Evolutionary conservation across 2,329 filamentous ascomycete genomes (phyloP), one percentile per base, ranked within the genome.

Genomic region (Ophiostoma tasmaniense): DNA sequence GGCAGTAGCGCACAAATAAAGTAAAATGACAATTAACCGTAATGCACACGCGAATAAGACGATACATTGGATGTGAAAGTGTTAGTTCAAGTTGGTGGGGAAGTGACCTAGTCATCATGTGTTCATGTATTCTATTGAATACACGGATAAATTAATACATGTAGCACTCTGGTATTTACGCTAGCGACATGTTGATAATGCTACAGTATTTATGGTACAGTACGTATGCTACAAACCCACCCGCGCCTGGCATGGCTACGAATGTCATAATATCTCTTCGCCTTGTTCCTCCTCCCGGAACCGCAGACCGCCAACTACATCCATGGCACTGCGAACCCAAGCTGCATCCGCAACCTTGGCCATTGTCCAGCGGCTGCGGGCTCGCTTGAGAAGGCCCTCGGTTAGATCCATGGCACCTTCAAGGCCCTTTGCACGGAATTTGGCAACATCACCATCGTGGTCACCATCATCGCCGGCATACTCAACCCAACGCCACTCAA

Each of bases 401-500:
- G 96, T 93, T 68, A 93, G 90, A 61, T 88, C 83, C 80, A 90
- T 90, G 7, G 92, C 93, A 0, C 91, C 92, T 50, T 88, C 83
- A 67, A 96, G 84, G 1, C 85, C 89, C 66, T 81, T 82, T 6
- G 85, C 87, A 69, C 85, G 85, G 72, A 89, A 88, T 71, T 85
- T 88, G 73, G 67, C 39, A 1, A n/a, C 3, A 73, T 86, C 82
- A 2, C 83, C 83, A 66, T 97, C 92, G 83, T 96, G 95, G 68
- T 97, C 92, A 45, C 92, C 93, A 68, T 96, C 91, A 13, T 90
- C 87, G 69, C 93, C 89, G 1, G 89, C 92, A 76, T 90, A 97
- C 71, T 90, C 87, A 71, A 92, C 88, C 95, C 95, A 99, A 65
- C 90, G 88, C 95, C 95, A 99, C 76, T 99, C 95, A 66, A 93